These are phyloP conservation scores for Citrus trifoliata DNA, from an alignment of 345 rosid species.

Conservation along the genomic window DNA sequence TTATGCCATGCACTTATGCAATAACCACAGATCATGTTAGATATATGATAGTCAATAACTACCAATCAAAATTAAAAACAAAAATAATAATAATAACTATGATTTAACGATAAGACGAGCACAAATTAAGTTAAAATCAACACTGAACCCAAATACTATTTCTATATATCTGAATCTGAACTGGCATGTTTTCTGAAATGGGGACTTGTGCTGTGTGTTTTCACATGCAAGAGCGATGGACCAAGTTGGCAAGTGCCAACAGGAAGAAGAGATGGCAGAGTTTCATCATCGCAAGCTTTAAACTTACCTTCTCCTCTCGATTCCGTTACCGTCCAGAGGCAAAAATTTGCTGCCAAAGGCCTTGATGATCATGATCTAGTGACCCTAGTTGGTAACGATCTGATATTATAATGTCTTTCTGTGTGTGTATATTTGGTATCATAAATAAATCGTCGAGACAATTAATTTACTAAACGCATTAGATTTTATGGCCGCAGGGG, in stretches of 20 bases:
- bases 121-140: background rate
- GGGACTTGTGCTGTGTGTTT: background rate
- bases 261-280: constrained; percentile 71
- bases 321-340: constrained; percentile 47
- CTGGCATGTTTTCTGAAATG: background rate
- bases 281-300: constrained; percentile 48
- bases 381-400: constrained; percentile 18
- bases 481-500: constrained; percentile 33
- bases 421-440: background rate
- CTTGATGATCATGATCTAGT: constrained; percentile 65
- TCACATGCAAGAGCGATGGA: constrained; percentile 45
- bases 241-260: constrained; percentile 76
- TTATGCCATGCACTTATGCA: too few relatives aligned
- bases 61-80: too few relatives aligned
- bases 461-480: background rate
- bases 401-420: background rate
- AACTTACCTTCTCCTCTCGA: constrained; percentile 65
- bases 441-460: too few relatives aligned
- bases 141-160: background rate
- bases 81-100: too few relatives aligned
- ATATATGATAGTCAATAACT: too few relatives aligned
- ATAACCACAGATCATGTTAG: too few relatives aligned
- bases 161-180: background rate
- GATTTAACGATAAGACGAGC: too few relatives aligned
- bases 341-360: constrained; percentile 62